These are phyloP conservation scores for Sutorius eximius DNA, from an alignment of 1,284 basidiomycete species.

Conservation along the genomic window DNA sequence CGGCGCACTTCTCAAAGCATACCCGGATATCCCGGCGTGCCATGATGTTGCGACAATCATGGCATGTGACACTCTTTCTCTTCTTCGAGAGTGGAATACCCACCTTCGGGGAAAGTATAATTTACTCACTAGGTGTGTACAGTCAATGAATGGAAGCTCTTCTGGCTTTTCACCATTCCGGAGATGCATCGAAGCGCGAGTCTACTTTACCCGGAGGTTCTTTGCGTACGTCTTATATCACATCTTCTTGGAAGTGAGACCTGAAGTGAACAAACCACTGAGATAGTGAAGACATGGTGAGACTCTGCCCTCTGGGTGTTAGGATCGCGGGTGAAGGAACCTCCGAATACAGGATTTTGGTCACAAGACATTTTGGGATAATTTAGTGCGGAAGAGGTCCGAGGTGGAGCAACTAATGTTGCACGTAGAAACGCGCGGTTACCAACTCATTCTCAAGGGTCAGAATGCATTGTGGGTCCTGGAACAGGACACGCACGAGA, in stretches of 20 bases:
- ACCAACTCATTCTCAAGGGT: constrained; percentile 31
- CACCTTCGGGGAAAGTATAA: constrained; percentile 33
- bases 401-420: constrained; percentile 31
- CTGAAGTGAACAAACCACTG: not conserved
- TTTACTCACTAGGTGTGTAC: constrained; percentile 31
- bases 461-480: constrained; percentile 40
- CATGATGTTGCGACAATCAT: constrained; percentile 22
- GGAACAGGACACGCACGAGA: constrained; percentile 16
- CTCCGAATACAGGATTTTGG: constrained; percentile 34
- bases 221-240: constrained; percentile 33
- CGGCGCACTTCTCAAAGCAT: constrained; percentile 30
- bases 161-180: not conserved
- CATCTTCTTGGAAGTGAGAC: not conserved
- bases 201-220: constrained; percentile 38
- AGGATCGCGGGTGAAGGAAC: not conserved
- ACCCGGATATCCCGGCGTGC: constrained; percentile 28
- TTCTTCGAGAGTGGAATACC: constrained; percentile 32
- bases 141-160: not conserved
- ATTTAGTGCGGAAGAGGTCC: constrained; percentile 30
- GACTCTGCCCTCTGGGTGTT: not conserved
- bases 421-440: constrained; percentile 34
- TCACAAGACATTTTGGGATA: constrained; percentile 36
- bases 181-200: constrained; percentile 38
- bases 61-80: constrained; percentile 29
- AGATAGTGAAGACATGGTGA: constrained; percentile 28